phyloP scores from a whole-genome alignment of 768 basidiomycete genomes.

The Pulveroboletus sp. region DNA sequence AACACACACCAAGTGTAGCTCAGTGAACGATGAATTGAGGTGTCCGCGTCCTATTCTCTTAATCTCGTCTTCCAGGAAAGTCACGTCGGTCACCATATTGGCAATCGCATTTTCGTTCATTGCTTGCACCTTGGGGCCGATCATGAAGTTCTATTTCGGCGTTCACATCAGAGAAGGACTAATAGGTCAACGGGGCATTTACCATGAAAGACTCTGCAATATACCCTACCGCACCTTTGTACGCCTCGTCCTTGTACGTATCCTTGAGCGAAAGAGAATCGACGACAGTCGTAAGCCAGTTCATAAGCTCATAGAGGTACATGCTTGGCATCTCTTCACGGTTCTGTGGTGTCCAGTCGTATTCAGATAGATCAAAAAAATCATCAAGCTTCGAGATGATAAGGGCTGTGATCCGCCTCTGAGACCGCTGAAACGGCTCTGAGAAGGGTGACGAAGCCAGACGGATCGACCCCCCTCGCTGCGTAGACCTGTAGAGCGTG shows the following conservation, averaged over 20 bases:
- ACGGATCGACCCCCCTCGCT: slow-evolving; percentile 76
- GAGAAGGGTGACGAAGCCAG: slow-evolving; percentile 66
- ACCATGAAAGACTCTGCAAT: slow-evolving; percentile 90
- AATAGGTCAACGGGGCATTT: slow-evolving; percentile 19
- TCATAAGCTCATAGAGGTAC: slow-evolving; percentile 92
- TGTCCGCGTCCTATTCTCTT: slow-evolving; percentile 68
- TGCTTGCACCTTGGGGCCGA: slow-evolving; percentile 65
- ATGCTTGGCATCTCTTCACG: slow-evolving; percentile 80
- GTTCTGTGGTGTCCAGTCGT: slow-evolving; percentile 80
- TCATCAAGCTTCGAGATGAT: slow-evolving; percentile 92
- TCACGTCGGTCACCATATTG: slow-evolving; percentile 80
- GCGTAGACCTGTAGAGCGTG: slow-evolving; percentile 57
- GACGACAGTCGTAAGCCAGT: slow-evolving; percentile 94
- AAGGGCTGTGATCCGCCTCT: slow-evolving; percentile 70
- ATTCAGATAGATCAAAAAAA: slow-evolving; percentile 93
- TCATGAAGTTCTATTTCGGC: slow-evolving; percentile 60
- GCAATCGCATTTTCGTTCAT: slow-evolving; percentile 89
- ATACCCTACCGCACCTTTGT: slow-evolving; percentile 81
- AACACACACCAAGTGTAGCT: slow-evolving; percentile 66
- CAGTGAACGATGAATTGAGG: slow-evolving; percentile 67
- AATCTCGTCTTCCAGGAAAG: slow-evolving; percentile 86
- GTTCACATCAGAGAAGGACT: slow-evolving; percentile 1
- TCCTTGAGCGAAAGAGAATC: slow-evolving; percentile 85
- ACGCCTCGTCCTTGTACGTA: slow-evolving; percentile 83
- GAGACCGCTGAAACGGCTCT: slow-evolving; percentile 60